Conservation (phyloP, 2,329 filamentous ascomycete species). For the Colletotrichum karsti region DNA sequence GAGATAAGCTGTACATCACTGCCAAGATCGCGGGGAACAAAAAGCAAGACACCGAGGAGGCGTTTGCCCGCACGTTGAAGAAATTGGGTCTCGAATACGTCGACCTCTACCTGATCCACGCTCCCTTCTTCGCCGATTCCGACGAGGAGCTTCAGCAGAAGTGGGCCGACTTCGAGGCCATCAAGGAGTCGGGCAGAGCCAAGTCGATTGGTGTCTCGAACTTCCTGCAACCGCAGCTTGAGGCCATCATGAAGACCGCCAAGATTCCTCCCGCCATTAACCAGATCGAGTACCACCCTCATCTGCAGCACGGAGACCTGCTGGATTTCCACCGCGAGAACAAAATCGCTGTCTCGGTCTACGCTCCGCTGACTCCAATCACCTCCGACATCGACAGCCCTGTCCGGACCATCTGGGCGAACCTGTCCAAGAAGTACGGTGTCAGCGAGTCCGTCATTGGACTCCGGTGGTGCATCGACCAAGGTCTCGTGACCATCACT, state of each 20-base stretch:
- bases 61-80: conserved; percentile 67
- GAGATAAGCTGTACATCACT: conserved; percentile 74
- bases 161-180: conserved; percentile 70
- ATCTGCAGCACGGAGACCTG: conserved; percentile 71
- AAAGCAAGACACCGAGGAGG: conserved; percentile 52
- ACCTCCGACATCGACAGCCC: conserved; percentile 60
- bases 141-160: conserved; percentile 63
- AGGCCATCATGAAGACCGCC: conserved; percentile 65
- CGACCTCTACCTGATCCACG: conserved; percentile 74
- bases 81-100: conserved; percentile 76
- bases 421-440: conserved; percentile 65
- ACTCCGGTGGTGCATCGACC: conserved; percentile 68
- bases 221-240: conserved; percentile 67
- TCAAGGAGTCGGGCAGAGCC: conserved; percentile 72
- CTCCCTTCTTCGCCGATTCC: conserved; percentile 60
- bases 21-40: conserved; percentile 61
- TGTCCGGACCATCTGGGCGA: conserved; percentile 58
- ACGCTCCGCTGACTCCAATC: conserved; percentile 62
- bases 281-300: conserved; percentile 85
- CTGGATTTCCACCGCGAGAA: conserved; percentile 65
- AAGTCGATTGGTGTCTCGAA: conserved; percentile 82
- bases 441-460: conserved; percentile 65
- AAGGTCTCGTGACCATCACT: conserved; percentile 66
- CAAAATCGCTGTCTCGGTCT: conserved; percentile 64
- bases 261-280: conserved; percentile 74